Evolutionary conservation across 2,329 filamentous ascomycete genomes (phyloP).

Genomic region (Grosmannia clavigera): DNA sequence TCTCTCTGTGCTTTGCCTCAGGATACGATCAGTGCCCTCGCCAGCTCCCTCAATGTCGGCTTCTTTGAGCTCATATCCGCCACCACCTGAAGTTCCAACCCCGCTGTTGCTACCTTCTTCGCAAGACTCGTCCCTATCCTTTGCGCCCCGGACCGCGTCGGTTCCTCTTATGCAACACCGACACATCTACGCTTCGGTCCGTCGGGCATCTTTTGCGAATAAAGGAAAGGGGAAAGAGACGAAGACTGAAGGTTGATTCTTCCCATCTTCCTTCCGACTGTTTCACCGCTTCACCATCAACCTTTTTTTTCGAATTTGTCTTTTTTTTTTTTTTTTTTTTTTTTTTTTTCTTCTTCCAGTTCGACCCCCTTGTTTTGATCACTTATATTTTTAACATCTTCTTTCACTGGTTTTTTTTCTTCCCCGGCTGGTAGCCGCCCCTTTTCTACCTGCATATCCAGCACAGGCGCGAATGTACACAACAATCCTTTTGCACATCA

Average conservation of each 20-base stretch:
- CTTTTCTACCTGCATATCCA: conserved; percentile 10
- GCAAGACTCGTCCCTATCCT: conserved; percentile 20
- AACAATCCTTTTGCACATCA: conserved; percentile 7
- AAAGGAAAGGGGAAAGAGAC: conserved; percentile 23
- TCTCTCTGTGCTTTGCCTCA: conserved; percentile 23
- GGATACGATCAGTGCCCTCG: conserved; percentile 7
- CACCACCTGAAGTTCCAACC: conserved; percentile 27
- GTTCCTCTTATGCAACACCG: conserved; percentile 20
- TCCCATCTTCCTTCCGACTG: background rate
- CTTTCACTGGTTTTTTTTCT: conserved; percentile 2
- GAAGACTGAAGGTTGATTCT: background rate
- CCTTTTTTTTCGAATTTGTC: background rate
- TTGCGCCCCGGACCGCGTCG: conserved; percentile 28
- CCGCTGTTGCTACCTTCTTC: conserved; percentile 21
- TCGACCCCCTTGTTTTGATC: conserved; percentile 12
- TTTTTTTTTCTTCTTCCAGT: background rate
- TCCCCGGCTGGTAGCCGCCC: background rate
- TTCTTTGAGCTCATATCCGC: conserved; percentile 22
- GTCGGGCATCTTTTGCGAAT: conserved; percentile 20
- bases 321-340: background rate
- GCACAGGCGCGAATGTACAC: conserved; percentile 11
- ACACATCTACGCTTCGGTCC: conserved; percentile 20
- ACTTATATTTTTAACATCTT: conserved; percentile 13
- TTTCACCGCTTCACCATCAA: background rate
- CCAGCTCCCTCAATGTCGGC: conserved; percentile 5